Percentiles rank a stretch among this genome's conserved stretches.
These are phyloP conservation scores for Teunomyces funiuensis DNA, from an alignment of 805 yeast species.

Conservation along the genomic window DNA sequence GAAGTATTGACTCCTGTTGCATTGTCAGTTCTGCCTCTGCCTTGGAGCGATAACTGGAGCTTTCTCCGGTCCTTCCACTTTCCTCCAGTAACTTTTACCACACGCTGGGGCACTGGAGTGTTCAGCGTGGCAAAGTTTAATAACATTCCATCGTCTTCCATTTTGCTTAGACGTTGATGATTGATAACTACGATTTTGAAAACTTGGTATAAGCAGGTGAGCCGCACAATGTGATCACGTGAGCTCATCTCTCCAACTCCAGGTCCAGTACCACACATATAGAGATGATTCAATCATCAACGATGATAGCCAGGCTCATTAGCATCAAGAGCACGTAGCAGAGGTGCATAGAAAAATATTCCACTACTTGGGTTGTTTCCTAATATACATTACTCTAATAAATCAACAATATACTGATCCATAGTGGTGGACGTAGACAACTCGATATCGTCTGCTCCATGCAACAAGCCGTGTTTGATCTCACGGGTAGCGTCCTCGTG, in stretches of 20 bases:
- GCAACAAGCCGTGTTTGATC: conserved; percentile 16
- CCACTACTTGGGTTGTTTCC: neutral
- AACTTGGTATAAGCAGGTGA: neutral
- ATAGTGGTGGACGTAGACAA: conserved; percentile 23
- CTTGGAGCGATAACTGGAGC: conserved; percentile 50
- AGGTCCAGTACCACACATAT: neutral
- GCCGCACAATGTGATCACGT: conserved; percentile 7
- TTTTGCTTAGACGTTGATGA: neutral
- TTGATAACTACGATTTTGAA: neutral
- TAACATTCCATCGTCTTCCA: conserved; percentile 67
- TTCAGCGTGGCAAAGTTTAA: conserved; percentile 58
- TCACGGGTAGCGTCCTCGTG: conserved; percentile 16
- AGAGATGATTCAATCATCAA: no score
- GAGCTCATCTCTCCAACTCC: neutral
- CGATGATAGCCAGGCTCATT: no score
- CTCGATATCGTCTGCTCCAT: conserved; percentile 15
- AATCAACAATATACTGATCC: conserved; percentile 24
- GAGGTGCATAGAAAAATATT: no score
- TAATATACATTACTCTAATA: conserved; percentile 2
- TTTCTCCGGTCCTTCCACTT: conserved; percentile 80
- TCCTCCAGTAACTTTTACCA: conserved; percentile 61
- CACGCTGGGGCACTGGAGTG: conserved; percentile 26
- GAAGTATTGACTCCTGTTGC: conserved; percentile 35
- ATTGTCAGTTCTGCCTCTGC: conserved; percentile 31
- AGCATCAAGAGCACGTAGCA: no score